Base-by-base conservation (phyloP, 441 rosid species). In the Populus hybrid region DNA sequence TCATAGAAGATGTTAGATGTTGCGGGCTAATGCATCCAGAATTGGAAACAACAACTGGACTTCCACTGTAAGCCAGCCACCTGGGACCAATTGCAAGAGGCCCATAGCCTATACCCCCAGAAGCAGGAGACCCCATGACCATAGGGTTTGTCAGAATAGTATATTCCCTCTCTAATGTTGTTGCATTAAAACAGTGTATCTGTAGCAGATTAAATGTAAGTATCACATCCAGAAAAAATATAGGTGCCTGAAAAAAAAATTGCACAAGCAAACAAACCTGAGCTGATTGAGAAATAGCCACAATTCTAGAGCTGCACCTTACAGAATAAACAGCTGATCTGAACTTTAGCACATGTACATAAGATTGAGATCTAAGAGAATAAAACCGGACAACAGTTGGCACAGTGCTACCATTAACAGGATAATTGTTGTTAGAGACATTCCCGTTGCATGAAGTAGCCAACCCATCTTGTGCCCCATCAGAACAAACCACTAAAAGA, bases 81-180 rank as follows among this genome's bases (percentile, higher is more conserved):
- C 99, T 86, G 38, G 93, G 90, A 75, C 97, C 98, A 81, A 95
- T 97, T 0, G 97, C 99, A 77, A 95, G 91, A 77, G 99, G 98
- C 30, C 99, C 98, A 76, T 85, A 89, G 74, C 98, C 99, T 78
- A 88, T 81, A 78, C 92, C 90, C 77, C 90, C 96, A 70, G 86
- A 73, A 78, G 83, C 86, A 82, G 87, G 84, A 64, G 76, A 79
- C 59, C 89, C 85, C 68, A 76, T 65, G 34, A 75, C 79, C 50
- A 94, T 86, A 61, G 90, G 88, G 82, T 94, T 91, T 80, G 95
- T 92, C 74, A 83, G 81, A 75, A 95, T 90, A 53, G 76, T 89
- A 80, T 91, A 88, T 38, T 86, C 85, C 82, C 73, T 86, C 84
- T 84, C 89, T 70, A 95, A 82, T 24, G 97, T 90, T 74, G 86